Percentiles rank a stretch among this genome's conserved stretches.
These are phyloP conservation scores for Chalara sp. DNA, from an alignment of 2,329 filamentous ascomycete species.

Conservation along the genomic window DNA sequence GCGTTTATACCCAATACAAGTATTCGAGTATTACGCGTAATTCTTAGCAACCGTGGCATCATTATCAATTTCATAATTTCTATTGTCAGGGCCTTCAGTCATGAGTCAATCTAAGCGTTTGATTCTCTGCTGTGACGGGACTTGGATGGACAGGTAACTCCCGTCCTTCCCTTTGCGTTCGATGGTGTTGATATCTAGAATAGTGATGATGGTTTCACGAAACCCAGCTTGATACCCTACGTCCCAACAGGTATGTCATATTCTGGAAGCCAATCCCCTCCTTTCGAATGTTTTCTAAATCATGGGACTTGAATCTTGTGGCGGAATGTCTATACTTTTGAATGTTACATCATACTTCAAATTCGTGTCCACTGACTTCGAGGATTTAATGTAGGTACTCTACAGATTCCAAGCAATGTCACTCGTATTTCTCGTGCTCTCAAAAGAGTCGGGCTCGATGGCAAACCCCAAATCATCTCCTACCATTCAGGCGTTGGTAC, in stretches of 20 bases:
- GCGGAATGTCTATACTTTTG: too few relatives aligned
- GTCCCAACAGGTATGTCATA: conserved; percentile 41
- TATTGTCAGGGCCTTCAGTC: too few relatives aligned
- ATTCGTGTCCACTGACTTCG: too few relatives aligned
- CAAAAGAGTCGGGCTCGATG: conserved; percentile 42
- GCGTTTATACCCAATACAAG: too few relatives aligned
- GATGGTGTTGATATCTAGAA: neutral
- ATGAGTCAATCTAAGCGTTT: conserved; percentile 15
- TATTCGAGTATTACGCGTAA: too few relatives aligned
- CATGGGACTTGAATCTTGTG: too few relatives aligned
- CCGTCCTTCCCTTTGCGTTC: neutral
- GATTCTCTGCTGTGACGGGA: conserved; percentile 26
- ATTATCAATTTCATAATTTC: too few relatives aligned
- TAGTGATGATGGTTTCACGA: conserved; percentile 23
- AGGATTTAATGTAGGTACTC: conserved; percentile 31
- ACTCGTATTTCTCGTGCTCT: conserved; percentile 53
- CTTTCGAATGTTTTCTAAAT: too few relatives aligned
- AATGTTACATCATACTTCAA: too few relatives aligned
- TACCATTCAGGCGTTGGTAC: conserved; percentile 57
- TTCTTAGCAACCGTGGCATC: too few relatives aligned
- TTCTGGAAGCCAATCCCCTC: too few relatives aligned
- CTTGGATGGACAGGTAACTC: conserved; percentile 23
- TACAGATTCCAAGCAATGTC: conserved; percentile 52
- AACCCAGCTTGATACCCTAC: conserved; percentile 36
- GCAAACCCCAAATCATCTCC: conserved; percentile 47